These are phyloP conservation scores for Suhomyces prunicola DNA, from an alignment of 805 yeast species.

Conservation along the genomic window DNA sequence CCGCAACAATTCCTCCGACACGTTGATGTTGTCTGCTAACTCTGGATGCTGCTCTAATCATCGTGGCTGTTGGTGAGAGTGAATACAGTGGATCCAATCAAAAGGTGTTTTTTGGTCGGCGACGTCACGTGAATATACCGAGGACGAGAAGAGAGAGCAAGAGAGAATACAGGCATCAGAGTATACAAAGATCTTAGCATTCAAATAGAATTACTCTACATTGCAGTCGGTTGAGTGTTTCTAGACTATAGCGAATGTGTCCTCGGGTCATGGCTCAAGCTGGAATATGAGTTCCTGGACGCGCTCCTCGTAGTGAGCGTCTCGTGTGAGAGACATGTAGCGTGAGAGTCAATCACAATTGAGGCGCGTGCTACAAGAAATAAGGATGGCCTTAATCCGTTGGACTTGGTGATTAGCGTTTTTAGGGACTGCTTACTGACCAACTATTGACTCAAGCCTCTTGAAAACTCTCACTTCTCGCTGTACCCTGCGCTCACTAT, in stretches of 20 bases:
- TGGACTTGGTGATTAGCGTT: not conserved
- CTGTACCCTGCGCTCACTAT: not conserved
- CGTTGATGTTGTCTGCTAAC: not conserved
- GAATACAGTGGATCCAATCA: not conserved
- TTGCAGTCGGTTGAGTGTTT: too few relatives aligned
- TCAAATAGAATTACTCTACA: not conserved
- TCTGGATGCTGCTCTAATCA: slow-evolving; percentile 10
- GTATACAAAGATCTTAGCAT: not conserved
- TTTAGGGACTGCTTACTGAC: not conserved
- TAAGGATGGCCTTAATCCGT: too few relatives aligned
- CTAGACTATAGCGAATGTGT: too few relatives aligned
- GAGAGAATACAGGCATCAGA: too few relatives aligned
- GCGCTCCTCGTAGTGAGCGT: not conserved
- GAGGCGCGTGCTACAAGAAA: not conserved
- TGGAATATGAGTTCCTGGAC: not conserved
- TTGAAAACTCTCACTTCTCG: not conserved
- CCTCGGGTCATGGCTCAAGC: not conserved
- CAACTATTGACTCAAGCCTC: not conserved
- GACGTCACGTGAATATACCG: not conserved
- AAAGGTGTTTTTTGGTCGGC: slow-evolving; percentile 1
- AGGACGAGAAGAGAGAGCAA: not conserved
- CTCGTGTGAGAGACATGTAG: not conserved
- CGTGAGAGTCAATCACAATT: not conserved
- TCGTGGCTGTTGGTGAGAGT: not conserved
- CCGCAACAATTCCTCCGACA: not conserved